Evolutionary conservation across 805 yeast genomes (phyloP).

Genomic region (Cyberlindnera mississippiensis): DNA sequence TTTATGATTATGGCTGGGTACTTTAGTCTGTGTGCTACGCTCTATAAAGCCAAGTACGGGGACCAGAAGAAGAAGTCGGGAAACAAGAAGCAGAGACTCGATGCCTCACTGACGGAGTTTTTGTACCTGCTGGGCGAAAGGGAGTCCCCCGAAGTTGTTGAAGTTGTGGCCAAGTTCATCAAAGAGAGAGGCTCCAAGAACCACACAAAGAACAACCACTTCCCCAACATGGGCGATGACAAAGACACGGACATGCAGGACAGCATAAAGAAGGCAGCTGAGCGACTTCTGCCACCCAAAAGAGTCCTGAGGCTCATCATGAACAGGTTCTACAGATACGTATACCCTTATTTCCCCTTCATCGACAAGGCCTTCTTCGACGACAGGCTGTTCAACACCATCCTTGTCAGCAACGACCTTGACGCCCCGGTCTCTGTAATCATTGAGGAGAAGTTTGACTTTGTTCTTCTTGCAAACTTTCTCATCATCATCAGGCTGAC

Average conservation of each 20-base stretch:
- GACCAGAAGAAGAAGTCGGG: conserved; percentile 10
- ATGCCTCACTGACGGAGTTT: conserved; percentile 21
- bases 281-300: conserved; percentile 35
- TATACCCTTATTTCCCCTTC: conserved; percentile 48
- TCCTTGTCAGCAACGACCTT: conserved; percentile 33
- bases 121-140: conserved; percentile 22
- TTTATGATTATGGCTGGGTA: conserved; percentile 22
- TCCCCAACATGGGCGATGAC: conserved; percentile 16
- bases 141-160: conserved; percentile 19
- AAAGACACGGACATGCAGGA: conserved; percentile 21
- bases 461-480: conserved; percentile 37
- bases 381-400: conserved; percentile 24
- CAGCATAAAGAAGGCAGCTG: conserved; percentile 32
- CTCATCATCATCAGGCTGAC: conserved; percentile 40
- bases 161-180: conserved; percentile 19
- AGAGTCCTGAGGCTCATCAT: conserved; percentile 39
- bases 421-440: conserved; percentile 27
- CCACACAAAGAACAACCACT: conserved; percentile 5
- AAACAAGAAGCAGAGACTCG: conserved; percentile 21
- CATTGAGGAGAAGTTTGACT: conserved; percentile 37
- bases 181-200: conserved; percentile 18
- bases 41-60: conserved; percentile 13
- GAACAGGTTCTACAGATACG: conserved; percentile 37
- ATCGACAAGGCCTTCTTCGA: conserved; percentile 37
- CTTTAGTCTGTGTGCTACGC: conserved; percentile 18